A percentile compares a stretch with the other conserved stretches of the same genome.
Evolutionary conservation across 2,329 filamentous ascomycete genomes (phyloP).

Genomic region (Aspergillus spinulosporus): DNA sequence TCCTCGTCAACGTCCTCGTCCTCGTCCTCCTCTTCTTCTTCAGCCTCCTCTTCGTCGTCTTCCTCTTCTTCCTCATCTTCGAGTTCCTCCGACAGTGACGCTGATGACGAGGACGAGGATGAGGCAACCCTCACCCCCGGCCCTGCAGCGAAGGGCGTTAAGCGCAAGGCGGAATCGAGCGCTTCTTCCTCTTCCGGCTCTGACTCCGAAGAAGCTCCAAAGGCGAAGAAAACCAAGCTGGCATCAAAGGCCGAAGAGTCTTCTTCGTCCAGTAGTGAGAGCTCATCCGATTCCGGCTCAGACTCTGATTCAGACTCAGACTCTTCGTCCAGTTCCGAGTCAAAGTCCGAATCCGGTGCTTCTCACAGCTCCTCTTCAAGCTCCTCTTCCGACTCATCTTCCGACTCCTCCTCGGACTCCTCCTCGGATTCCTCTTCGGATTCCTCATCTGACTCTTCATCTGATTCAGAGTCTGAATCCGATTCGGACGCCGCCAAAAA

Average conservation of each 20-base stretch:
- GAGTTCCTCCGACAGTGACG: constrained; percentile 49
- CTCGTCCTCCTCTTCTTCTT: constrained; percentile 34
- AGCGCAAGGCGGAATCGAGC: constrained; percentile 58
- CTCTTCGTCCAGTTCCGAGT: constrained; percentile 29
- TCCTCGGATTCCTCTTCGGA: constrained; percentile 25
- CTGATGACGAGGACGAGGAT: constrained; percentile 54
- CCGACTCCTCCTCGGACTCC: constrained; percentile 25
- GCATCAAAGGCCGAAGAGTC: constrained; percentile 22
- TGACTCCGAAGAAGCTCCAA: constrained; percentile 47
- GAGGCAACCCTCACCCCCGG: constrained; percentile 47
- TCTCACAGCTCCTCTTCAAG: constrained; percentile 25
- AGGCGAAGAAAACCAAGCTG: constrained; percentile 56
- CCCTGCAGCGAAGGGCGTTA: constrained; percentile 47
- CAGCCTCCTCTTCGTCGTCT: constrained; percentile 29
- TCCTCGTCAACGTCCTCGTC: constrained; percentile 37
- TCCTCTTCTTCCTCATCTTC: constrained; percentile 38
- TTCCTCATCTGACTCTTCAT: constrained; percentile 30
- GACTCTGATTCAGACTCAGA: constrained; percentile 37
- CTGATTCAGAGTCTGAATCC: constrained; percentile 32
- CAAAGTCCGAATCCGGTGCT: constrained; percentile 10
- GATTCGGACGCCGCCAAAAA: constrained; percentile 25
- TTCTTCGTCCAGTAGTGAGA: constrained; percentile 37
- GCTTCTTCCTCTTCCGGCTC: constrained; percentile 39
- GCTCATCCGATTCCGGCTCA: constrained; percentile 28
- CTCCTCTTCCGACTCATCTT: constrained; percentile 22